These are phyloP conservation scores for Naganishia kalamii DNA, from an alignment of 768 basidiomycete genomes.

Conservation along the genomic window DNA sequence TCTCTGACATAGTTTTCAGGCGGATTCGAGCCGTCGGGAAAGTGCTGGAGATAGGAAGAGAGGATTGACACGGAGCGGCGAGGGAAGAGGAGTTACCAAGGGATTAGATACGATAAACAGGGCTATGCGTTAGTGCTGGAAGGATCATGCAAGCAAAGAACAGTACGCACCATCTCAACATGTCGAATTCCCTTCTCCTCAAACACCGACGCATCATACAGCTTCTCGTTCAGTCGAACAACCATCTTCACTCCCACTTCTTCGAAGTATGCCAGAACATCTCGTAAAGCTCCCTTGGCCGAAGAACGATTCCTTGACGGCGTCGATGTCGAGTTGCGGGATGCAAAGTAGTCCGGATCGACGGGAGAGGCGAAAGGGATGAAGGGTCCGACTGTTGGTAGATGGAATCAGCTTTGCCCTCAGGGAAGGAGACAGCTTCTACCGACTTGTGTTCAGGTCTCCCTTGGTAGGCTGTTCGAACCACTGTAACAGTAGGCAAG, in stretches of 20 bases:
- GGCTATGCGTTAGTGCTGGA: not conserved
- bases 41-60: constrained; percentile 55
- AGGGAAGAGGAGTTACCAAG: too few relatives aligned
- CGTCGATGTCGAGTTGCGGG: constrained; percentile 53
- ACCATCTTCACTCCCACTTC: constrained; percentile 80
- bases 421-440: constrained; percentile 65
- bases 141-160: constrained; percentile 21
- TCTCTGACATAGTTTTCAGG: constrained; percentile 87
- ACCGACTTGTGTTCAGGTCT: constrained; percentile 70
- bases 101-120: too few relatives aligned
- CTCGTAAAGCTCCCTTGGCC: constrained; percentile 54
- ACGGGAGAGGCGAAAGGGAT: constrained; percentile 89
- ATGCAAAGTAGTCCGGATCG: constrained; percentile 61
- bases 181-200: constrained; percentile 78
- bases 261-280: constrained; percentile 89
- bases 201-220: constrained; percentile 79
- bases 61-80: too few relatives aligned
- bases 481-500: constrained; percentile 56
- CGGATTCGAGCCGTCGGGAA: constrained; percentile 97
- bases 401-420: constrained; percentile 29
- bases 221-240: constrained; percentile 83
- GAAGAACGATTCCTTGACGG: not conserved
- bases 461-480: constrained; percentile 66
- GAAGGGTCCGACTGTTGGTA: constrained; percentile 41
- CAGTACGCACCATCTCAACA: constrained; percentile 53